A percentile compares a stretch with the other conserved stretches of the same genome.
Conservation (phyloP, 495 filamentous ascomycete genomes). For the Hypoxylon cercidicola region DNA sequence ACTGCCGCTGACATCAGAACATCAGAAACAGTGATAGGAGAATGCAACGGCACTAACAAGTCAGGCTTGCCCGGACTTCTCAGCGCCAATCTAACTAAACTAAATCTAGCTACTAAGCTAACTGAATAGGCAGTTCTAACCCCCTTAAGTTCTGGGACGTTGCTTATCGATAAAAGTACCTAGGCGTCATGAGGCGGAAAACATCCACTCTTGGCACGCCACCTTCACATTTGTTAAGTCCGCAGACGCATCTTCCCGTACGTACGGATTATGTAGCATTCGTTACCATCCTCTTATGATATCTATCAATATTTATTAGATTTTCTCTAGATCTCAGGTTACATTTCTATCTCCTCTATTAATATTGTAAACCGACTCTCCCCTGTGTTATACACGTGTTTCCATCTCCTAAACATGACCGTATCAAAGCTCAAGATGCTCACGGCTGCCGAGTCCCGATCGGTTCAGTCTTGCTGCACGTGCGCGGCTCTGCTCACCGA, state of each 20-base stretch:
- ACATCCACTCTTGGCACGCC: neutral
- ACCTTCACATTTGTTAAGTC: too few relatives aligned
- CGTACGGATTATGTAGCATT: neutral
- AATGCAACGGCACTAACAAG: too few relatives aligned
- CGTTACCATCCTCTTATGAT: neutral
- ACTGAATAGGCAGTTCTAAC: too few relatives aligned
- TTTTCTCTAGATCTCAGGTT: neutral
- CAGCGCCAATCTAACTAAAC: slow-evolving; percentile 15
- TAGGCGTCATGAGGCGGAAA: slow-evolving; percentile 21
- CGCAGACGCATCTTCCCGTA: too few relatives aligned
- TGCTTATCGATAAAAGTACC: slow-evolving; percentile 35
- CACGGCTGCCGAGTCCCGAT: slow-evolving; percentile 1
- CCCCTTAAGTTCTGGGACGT: neutral
- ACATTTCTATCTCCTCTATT: neutral
- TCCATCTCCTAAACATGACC: slow-evolving; percentile 30
- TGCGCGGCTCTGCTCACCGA: slow-evolving; percentile 68
- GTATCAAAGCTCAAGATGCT: slow-evolving; percentile 26
- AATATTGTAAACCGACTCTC: neutral
- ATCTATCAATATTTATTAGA: slow-evolving; percentile 3
- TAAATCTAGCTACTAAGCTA: too few relatives aligned
- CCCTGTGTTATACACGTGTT: neutral
- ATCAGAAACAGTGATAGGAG: slow-evolving; percentile 1
- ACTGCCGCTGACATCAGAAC: slow-evolving; percentile 3
- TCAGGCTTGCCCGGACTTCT: neutral
- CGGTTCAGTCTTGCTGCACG: slow-evolving; percentile 69